Evolutionary conservation across 305 asterid species (phyloP), one percentile per base, ranked within the genome.

Genomic region (Nicotiana rustica): DNA sequence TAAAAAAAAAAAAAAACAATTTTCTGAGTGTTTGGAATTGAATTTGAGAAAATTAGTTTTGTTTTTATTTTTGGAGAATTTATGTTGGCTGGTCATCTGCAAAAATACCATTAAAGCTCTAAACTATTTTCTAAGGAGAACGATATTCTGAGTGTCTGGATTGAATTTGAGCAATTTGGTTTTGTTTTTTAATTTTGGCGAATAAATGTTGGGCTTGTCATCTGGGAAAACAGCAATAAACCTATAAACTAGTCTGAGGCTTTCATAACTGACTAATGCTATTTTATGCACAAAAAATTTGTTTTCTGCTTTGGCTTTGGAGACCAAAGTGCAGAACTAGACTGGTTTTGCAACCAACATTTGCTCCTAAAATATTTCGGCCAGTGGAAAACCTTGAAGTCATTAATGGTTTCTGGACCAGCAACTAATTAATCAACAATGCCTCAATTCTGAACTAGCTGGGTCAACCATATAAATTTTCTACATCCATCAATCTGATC

Each of bases 381-480:
- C 25, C 61, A 47, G 78, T 21, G 78, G 41, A 47, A 71, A 71
- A 12, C 78, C 61, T n/a, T 47, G 35, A 71, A 44, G 38, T 47
- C 79, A 73, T 49, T 25, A 73, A 14, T 73, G 62, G 21, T 35
- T 73, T 73, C 25, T 21, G 41, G 38, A 73, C 79, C 44, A 73
- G 44, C 59, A 52, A 52, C 25, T 13, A 25, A 25, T 75, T 29
- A 75, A 75, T 49, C 65, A 75, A 52, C 65, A 49, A 52, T 8
- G 29, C 25, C 79, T 75, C 47, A 25, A 71, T 75, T 75, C 41
- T 2, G 15, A 52, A 49, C 44, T 25, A 75, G 79, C 64, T 49
- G 25, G 47, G 14, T 75, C 79, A 52, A 57, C 65, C 25, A 75
- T 21, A 75, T 21, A 25, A 14, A 25, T 13, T 75, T 29, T 75